Evolutionary conservation across 768 basidiomycete species (phyloP).

Genomic region (Roridomyces roridus): DNA sequence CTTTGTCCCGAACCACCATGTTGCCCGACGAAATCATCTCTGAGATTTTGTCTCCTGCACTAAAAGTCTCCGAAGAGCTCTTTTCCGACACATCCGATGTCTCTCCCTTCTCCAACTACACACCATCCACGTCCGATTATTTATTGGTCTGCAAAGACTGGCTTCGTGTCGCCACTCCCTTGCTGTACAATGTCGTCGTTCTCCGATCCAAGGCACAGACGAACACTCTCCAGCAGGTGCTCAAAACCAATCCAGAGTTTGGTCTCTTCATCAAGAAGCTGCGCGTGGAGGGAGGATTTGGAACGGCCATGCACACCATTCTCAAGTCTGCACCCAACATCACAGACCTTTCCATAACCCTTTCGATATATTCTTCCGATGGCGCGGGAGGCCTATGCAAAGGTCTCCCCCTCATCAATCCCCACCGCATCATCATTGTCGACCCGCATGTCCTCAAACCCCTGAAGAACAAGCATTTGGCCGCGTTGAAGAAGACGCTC

Average conservation of each 20-base stretch:
- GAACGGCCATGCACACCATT: conserved; percentile 8
- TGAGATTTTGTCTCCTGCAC: conserved; percentile 11
- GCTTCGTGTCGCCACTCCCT: not conserved
- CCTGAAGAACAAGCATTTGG: not conserved
- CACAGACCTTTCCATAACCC: not conserved
- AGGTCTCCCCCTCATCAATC: not conserved
- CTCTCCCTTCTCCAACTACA: not conserved
- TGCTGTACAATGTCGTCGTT: not conserved
- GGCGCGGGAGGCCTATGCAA: not conserved
- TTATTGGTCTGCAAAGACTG: not conserved
- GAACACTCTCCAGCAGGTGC: not conserved
- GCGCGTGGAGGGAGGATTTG: conserved; percentile 26
- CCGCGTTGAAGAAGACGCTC: not conserved
- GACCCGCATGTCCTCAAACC: not conserved
- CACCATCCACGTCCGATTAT: not conserved
- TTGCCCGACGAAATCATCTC: conserved; percentile 12
- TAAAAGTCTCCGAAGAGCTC: conserved; percentile 5
- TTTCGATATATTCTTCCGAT: not conserved
- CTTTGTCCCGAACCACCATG: not conserved
- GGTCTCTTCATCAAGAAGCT: conserved; percentile 27
- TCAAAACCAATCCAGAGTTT: not conserved
- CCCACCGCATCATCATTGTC: not conserved
- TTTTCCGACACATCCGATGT: not conserved
- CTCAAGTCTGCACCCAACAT: not conserved
- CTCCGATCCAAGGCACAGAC: not conserved